These are phyloP conservation scores for Jimgerdemannia lactiflua DNA, from an alignment of 192 early-diverging fungal genomes.

Conservation along the genomic window DNA sequence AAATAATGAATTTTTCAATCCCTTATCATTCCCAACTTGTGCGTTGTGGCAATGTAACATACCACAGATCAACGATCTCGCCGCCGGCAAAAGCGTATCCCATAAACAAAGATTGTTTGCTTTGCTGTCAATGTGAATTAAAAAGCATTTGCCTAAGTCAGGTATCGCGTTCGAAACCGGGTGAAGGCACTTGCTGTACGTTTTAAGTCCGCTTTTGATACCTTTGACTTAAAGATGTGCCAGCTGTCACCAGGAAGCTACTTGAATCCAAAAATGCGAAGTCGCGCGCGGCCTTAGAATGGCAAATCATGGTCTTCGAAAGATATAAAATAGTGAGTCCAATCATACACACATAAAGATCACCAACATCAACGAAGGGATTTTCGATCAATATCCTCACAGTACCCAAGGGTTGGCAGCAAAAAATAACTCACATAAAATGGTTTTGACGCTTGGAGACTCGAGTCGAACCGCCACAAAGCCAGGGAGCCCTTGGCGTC, in stretches of 20 bases:
- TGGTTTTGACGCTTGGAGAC: conserved; percentile 54
- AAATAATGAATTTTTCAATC: not conserved
- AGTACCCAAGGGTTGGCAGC: not conserved
- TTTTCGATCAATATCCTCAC: not conserved
- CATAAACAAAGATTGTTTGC: conserved; percentile 68
- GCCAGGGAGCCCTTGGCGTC: conserved; percentile 66
- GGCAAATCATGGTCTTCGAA: conserved; percentile 44
- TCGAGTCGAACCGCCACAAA: conserved; percentile 78
- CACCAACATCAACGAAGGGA: too few species aligned
- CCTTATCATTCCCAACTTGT: conserved; percentile 12
- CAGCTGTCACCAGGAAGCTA: conserved; percentile 70
- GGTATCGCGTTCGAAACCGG: not conserved
- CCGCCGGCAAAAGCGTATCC: conserved; percentile 73
- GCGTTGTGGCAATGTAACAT: conserved; percentile 29
- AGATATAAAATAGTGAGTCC: not conserved
- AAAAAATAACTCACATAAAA: conserved; percentile 23
- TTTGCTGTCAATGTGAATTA: not conserved
- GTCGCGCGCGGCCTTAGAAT: conserved; percentile 64
- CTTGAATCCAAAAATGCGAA: conserved; percentile 73
- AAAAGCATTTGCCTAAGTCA: not conserved
- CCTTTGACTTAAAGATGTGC: conserved; percentile 41
- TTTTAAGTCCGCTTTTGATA: not conserved
- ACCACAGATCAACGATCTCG: conserved; percentile 54
- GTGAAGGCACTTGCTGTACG: not conserved
- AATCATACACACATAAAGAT: too few species aligned